A percentile compares a stretch with the other conserved stretches of the same genome.
Conservation (phyloP, 345 rosid species). For the Euphorbia tirucalli region DNA sequence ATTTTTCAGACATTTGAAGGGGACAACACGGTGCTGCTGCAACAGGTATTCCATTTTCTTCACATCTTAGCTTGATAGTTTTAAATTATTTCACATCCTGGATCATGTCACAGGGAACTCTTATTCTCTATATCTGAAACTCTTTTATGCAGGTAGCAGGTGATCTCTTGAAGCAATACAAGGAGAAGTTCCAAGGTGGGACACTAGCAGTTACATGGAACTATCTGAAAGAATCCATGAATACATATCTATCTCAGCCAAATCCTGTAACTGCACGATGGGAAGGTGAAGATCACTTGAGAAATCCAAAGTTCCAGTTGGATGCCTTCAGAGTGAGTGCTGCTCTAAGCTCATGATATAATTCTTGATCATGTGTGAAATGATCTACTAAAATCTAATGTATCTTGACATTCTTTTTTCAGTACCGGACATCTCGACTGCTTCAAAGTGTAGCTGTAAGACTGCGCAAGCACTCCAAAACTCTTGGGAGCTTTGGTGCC, state of each 20-base stretch:
- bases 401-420: constrained; percentile 21
- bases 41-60: constrained; percentile 53
- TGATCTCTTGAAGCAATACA: constrained; percentile 84
- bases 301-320: constrained; percentile 90
- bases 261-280: constrained; percentile 94
- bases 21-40: constrained; percentile 96
- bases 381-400: neutral
- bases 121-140: constrained; percentile 15
- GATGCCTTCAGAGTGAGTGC: constrained; percentile 92
- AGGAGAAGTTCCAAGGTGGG: constrained; percentile 93
- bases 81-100: neutral
- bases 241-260: constrained; percentile 80
- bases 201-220: constrained; percentile 90
- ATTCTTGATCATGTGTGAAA: neutral
- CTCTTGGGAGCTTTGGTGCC: constrained; percentile 89
- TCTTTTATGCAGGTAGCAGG: constrained; percentile 69
- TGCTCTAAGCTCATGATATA: constrained; percentile 4
- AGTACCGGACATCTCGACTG: constrained; percentile 95
- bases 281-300: constrained; percentile 90
- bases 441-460: constrained; percentile 84
- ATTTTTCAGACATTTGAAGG: constrained; percentile 99
- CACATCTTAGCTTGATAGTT: constrained; percentile 1
- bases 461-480: constrained; percentile 73
- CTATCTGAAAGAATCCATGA: constrained; percentile 94
- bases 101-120: neutral